phyloP scores from a whole-genome alignment of 2,329 filamentous ascomycete species.

The Colletotrichum sp. region DNA sequence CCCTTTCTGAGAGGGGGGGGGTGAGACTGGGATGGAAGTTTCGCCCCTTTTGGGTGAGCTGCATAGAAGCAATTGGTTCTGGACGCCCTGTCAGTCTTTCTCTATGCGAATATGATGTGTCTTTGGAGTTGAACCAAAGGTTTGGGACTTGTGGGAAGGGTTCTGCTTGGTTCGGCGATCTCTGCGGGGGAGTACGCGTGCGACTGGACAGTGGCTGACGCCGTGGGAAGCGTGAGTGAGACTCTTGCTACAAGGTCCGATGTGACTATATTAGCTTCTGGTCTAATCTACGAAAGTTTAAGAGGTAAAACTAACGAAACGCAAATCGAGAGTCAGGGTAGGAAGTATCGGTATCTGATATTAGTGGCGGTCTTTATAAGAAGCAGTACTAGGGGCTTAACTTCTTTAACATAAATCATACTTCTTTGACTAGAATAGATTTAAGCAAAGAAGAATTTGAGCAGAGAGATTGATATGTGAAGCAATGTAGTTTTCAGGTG shows the following conservation, averaged over 20 bases:
- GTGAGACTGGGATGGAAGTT: not conserved
- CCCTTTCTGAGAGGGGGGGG: not conserved
- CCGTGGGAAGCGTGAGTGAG: not conserved
- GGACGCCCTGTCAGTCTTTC: not conserved
- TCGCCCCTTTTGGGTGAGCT: not conserved
- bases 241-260: not conserved
- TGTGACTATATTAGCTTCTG: not conserved
- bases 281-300: not conserved
- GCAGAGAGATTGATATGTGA: not conserved
- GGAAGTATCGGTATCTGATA: no score
- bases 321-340: accelerated
- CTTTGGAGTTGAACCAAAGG: not conserved
- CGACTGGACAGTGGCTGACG: not conserved
- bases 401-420: no score
- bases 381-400: no score
- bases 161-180: not conserved
- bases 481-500: accelerated
- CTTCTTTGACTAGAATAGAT: no score
- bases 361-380: no score
- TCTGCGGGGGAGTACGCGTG: not conserved
- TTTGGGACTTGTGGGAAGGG: not conserved
- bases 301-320: accelerated
- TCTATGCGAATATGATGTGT: not conserved
- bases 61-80: not conserved
- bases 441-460: no score